phyloP scores from a whole-genome alignment of 2,329 filamentous ascomycete species.

The Apiospora arundinis region DNA sequence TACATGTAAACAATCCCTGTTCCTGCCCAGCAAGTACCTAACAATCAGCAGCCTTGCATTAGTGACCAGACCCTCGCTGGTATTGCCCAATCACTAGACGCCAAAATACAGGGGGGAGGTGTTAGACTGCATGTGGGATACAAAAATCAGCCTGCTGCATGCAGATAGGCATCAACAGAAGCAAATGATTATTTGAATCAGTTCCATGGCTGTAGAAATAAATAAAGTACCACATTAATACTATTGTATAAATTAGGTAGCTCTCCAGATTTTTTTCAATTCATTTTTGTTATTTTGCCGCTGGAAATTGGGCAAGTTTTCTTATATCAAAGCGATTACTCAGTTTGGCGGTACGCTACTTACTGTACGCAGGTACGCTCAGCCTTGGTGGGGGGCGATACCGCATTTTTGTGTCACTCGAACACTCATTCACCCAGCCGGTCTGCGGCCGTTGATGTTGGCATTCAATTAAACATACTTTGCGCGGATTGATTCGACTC shows the following conservation, averaged over 20 bases:
- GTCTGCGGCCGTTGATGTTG: not conserved
- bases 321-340: too few relatives aligned
- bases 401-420: constrained; percentile 15
- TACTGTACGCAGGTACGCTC: not conserved
- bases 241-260: too few relatives aligned
- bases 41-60: not conserved
- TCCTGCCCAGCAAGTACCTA: not conserved
- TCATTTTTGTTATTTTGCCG: too few relatives aligned
- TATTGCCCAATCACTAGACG: not conserved
- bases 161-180: too few relatives aligned
- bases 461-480: not conserved
- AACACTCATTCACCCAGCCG: constrained; percentile 4
- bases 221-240: too few relatives aligned
- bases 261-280: too few relatives aligned
- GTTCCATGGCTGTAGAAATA: too few relatives aligned
- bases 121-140: not conserved
- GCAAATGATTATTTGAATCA: too few relatives aligned
- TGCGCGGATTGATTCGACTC: not conserved
- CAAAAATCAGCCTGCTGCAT: too few relatives aligned
- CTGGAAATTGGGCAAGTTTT: too few relatives aligned
- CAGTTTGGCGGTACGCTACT: not conserved
- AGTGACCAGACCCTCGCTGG: not conserved
- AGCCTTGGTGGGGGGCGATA: constrained; percentile 15
- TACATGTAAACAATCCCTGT: constrained; percentile 15
- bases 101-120: not conserved